Percentiles rank a stretch among this genome's conserved stretches.
These are phyloP conservation scores for Candida ponderosae DNA, from an alignment of 805 yeast genomes.

Conservation along the genomic window DNA sequence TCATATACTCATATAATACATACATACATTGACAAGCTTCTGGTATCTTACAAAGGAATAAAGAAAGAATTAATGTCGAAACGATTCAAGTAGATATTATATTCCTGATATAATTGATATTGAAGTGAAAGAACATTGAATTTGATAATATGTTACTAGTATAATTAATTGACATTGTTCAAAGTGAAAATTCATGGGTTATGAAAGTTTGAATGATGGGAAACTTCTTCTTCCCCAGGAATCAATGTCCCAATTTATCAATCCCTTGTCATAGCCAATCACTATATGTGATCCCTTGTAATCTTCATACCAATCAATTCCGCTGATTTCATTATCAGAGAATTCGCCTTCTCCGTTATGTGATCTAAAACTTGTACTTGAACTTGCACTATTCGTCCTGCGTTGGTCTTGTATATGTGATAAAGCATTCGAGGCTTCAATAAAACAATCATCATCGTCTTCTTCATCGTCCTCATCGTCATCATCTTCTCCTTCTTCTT, in stretches of 20 bases:
- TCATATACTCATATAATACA: no score
- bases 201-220: conserved; percentile 44
- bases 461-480: conserved; percentile 5
- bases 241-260: conserved; percentile 64
- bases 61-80: no score
- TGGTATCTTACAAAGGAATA: no score
- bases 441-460: background rate
- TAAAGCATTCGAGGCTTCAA: background rate
- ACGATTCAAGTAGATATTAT: no score
- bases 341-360: conserved; percentile 9
- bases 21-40: no score
- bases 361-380: conserved; percentile 13
- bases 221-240: conserved; percentile 55
- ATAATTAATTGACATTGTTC: no score
- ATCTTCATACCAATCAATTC: conserved; percentile 50
- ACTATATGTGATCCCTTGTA: conserved; percentile 43
- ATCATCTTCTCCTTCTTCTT: conserved; percentile 11
- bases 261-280: conserved; percentile 61
- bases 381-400: background rate
- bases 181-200: conserved; percentile 3
- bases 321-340: conserved; percentile 46
- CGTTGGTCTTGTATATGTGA: background rate
- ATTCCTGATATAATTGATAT: no score
- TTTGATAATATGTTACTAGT: no score
- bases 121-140: no score